Percentiles rank a stretch among this genome's conserved stretches.
phyloP scores from a whole-genome alignment of 192 early-diverging fungal genomes.

The Backusella macrospora region DNA sequence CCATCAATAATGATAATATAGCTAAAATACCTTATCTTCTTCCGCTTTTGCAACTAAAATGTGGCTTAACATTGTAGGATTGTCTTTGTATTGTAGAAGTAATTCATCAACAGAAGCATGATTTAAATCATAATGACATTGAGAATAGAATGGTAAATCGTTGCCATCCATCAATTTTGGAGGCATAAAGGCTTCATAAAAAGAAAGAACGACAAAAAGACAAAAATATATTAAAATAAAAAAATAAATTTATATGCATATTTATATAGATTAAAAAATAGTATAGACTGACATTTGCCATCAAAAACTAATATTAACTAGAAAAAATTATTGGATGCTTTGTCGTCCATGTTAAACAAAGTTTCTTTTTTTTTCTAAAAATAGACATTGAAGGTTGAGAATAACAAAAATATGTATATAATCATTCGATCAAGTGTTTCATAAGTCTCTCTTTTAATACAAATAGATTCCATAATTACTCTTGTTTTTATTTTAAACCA shows the following conservation, averaged over 20 bases:
- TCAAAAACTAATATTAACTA: neutral
- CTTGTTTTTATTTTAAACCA: neutral
- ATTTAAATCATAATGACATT: neutral
- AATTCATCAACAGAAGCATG: slow-evolving; percentile 5
- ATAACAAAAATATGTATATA: neutral
- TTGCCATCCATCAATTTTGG: neutral
- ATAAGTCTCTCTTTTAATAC: neutral
- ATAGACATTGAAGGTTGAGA: neutral
- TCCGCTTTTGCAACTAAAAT: slow-evolving; percentile 14
- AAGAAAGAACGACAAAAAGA: neutral
- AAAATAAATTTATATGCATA: neutral
- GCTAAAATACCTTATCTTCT: slow-evolving; percentile 6
- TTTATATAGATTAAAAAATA: neutral
- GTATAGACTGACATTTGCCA: neutral
- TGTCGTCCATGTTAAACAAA: neutral
- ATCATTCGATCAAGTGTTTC: slow-evolving; percentile 7
- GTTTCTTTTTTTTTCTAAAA: neutral
- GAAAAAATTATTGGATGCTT: neutral
- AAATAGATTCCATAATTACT: slow-evolving; percentile 1
- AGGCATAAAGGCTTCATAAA: neutral
- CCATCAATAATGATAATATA: neutral
- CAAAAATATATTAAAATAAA: slow-evolving; percentile 10
- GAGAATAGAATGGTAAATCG: neutral
- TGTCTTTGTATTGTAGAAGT: slow-evolving; percentile 3
- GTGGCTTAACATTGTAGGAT: slow-evolving; percentile 4